Base-by-base conservation (phyloP, 208 protist species). In the Trypanosoma brucei region DNA sequence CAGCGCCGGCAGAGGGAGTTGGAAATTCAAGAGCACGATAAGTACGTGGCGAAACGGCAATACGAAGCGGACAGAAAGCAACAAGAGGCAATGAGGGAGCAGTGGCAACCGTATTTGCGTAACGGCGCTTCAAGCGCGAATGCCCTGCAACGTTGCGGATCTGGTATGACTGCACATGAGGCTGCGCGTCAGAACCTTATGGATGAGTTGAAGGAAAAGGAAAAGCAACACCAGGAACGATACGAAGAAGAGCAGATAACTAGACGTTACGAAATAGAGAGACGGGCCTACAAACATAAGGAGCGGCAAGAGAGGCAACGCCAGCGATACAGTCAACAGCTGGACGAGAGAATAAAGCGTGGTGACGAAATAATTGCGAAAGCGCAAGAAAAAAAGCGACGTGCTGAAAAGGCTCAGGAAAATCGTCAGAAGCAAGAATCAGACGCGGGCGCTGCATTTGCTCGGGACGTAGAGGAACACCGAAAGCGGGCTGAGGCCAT, bases 191-290 rank as follows among this genome's bases (percentile, higher is more conserved):
- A 73, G 30, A 42, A 53, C 13, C 78, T 92, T 38, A 45, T 88
- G 6, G 35, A 68, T 33, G 72, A 90, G n/a, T 39, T 94, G 33
- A 57, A 81, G 5, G 74, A 79, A 65, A 79, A 79, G 8, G 65
- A 80, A 31, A 58, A 76, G 42, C 53, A 63, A 50, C 84, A 92
- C 61, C 65, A 75, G 64, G 65, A 65, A 40, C 80, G 88, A 2
- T 88, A 86, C 64, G 76, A 76, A 2, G 77, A 68, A 14, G 72
- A 83, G 57, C 69, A 83, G 48, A 77, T 78, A 3, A 74, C 83
- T 37, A 55, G 75, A 35, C 50, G 75, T 55, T 71, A 81, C 5
- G 78, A 82, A n/a, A 68, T 86, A 42, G 64, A 80, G 14, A 68
- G 78, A 51, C 73, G 78, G 13, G 64, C 68, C 14, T 62, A 66